phyloP scores from a whole-genome alignment of 495 filamentous ascomycete genomes.

The Rhypophila decipiens region DNA sequence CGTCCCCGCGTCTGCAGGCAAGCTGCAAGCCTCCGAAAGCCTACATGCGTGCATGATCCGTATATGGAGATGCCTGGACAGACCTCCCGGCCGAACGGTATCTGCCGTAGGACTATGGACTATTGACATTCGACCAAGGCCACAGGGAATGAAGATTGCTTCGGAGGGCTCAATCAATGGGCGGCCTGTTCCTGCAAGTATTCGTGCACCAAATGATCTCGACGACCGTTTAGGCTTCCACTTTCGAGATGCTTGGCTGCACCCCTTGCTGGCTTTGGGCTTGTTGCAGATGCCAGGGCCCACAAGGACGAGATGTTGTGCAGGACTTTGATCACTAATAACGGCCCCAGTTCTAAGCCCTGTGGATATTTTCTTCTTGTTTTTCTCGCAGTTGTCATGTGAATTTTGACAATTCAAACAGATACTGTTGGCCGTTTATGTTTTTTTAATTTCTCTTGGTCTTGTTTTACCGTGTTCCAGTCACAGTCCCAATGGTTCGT shows the following conservation, averaged over 20 bases:
- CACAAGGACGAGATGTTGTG: too few species aligned
- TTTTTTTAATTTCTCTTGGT: too few species aligned
- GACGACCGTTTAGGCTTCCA: neutral
- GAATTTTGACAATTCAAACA: too few species aligned
- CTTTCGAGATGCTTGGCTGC: neutral
- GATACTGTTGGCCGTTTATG: too few species aligned
- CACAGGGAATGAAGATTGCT: neutral
- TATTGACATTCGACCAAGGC: neutral
- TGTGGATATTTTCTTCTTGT: neutral
- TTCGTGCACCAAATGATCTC: neutral
- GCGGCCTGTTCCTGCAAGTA: neutral
- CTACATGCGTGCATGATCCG: too few species aligned
- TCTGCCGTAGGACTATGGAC: too few species aligned
- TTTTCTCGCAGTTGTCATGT: neutral
- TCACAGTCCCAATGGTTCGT: neutral
- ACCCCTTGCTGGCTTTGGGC: neutral
- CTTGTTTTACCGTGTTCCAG: too few species aligned
- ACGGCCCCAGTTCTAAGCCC: neutral
- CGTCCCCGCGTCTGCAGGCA: neutral
- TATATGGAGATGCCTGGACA: too few species aligned
- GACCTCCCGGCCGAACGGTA: neutral
- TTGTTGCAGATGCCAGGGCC: too few species aligned
- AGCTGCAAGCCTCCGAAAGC: neutral
- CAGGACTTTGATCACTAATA: neutral
- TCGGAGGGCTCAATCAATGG: constrained; percentile 1